Conservation (phyloP, 1,284 basidiomycete genomes). For the Boletus nobilissimus region DNA sequence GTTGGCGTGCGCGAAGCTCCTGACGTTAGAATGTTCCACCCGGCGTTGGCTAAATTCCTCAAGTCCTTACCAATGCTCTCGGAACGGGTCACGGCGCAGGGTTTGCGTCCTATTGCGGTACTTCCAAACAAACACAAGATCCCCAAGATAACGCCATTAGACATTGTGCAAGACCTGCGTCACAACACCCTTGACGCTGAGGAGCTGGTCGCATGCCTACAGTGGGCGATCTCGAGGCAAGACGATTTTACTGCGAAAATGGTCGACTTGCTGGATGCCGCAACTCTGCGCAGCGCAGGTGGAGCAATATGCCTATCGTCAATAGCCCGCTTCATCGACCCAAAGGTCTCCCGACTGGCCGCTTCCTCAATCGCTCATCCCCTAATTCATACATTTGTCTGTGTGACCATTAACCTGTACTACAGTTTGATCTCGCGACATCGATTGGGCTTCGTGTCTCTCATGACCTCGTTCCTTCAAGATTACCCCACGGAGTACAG, state of each 20-base stretch:
- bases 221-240: neutral
- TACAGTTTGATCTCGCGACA: neutral
- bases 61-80: conserved; percentile 10
- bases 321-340: conserved; percentile 1
- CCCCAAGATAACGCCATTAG: neutral
- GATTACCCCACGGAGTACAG: no score
- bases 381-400: neutral
- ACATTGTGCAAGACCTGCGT: conserved; percentile 1
- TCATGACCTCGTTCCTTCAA: neutral
- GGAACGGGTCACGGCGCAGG: neutral
- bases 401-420: neutral
- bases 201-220: conserved; percentile 7
- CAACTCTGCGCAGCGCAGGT: neutral
- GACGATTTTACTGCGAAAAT: neutral
- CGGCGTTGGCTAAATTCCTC: neutral
- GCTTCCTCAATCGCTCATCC: no score
- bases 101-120: neutral
- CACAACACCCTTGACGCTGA: neutral
- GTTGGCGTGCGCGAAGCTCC: neutral
- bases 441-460: neutral
- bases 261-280: neutral
- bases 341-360: neutral
- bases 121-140: conserved; percentile 3
- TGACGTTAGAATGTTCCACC: neutral
- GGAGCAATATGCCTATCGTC: neutral